Evolutionary conservation across 192 early-diverging fungal species (phyloP), one percentile per base, ranked within the genome.

Genomic region (Gryganskiella cystojenkinii): DNA sequence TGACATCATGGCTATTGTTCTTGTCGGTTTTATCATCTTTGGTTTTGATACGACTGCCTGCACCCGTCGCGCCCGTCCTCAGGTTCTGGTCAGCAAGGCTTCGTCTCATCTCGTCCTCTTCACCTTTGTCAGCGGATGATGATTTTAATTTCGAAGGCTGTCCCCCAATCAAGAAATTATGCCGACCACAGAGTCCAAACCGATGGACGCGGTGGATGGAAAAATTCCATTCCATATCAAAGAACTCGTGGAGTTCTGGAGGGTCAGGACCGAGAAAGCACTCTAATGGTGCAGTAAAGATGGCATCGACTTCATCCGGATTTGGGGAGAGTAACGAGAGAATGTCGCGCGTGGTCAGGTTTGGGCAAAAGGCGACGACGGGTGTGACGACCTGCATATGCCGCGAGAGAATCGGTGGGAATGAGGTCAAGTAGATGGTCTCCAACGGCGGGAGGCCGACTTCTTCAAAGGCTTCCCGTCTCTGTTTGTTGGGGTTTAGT

Each of bases 391-490:
- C 54, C 22, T 69, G 67, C 45, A 69, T 44, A n/a, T 69, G 66
- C 14, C 61, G 61, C 2, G 74, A 78, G 61, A 78, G 52, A 3
- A 57, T 54, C 4, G 60, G 66, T 1, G 46, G 13, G 15, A 69
- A 46, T 8, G 57, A n/a, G 6, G 66, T 59, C 4, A 78, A 30
- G n/a, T 44, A 3, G 20, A 59, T 15, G 0, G 65, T 64, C 2
- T 25, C 61, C 0, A 61, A 58, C 2, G 44, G 37, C 0, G 35
- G 31, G 9, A 78, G 37, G 15, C 53, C 22, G 31, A 78, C 43
- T 35, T 78, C 74, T 37, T 78, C 74, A 4, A 68, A 54, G 17
- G 74, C 74, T 22, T 78, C 74, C 25, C 74, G 52, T 69, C 69
- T 78, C 74, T 78, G 13, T 9, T 40, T 40, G n/a, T n/a, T n/a